A percentile compares a stretch with the other conserved stretches of the same genome.
These are phyloP conservation scores for Allomyces macrogynus DNA, from an alignment of 192 early-diverging fungal species.

Conservation along the genomic window DNA sequence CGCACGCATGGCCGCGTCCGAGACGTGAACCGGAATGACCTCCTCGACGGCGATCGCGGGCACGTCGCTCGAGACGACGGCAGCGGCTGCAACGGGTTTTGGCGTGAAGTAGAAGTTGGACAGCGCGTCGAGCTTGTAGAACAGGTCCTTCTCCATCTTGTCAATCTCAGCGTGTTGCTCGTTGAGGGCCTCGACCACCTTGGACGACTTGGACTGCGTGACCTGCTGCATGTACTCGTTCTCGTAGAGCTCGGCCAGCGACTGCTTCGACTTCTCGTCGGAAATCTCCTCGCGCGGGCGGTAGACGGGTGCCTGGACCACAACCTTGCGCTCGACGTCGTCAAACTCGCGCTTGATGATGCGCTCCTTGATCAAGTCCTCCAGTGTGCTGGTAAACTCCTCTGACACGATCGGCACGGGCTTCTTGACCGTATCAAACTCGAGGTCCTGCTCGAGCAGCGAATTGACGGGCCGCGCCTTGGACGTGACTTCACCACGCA, in stretches of 20 bases:
- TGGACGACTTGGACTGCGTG: constrained; percentile 9
- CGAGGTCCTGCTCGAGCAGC: constrained; percentile 79
- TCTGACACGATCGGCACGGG: constrained; percentile 88
- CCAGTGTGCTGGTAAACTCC: constrained; percentile 64
- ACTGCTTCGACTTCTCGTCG: constrained; percentile 69
- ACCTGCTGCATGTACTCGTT: constrained; percentile 57
- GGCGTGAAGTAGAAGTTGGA: constrained; percentile 89
- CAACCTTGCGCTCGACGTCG: constrained; percentile 71
- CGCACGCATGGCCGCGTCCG: constrained; percentile 57
- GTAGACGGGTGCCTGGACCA: constrained; percentile 40
- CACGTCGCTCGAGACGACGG: constrained; percentile 52
- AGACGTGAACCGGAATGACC: constrained; percentile 69
- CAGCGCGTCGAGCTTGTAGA: constrained; percentile 69
- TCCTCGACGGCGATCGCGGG: constrained; percentile 89
- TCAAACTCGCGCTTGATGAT: constrained; percentile 77
- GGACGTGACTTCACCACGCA: constrained; percentile 65
- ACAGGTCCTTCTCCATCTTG: constrained; percentile 52
- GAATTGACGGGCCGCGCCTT: constrained; percentile 76
- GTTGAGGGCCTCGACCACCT: constrained; percentile 52
- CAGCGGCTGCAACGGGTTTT: constrained; percentile 51
- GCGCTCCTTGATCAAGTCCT: constrained; percentile 82
- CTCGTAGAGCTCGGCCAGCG: constrained; percentile 81
- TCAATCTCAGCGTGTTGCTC: constrained; percentile 68
- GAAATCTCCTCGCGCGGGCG: constrained; percentile 56
- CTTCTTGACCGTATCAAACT: constrained; percentile 75